Base-by-base conservation (phyloP, 345 rosid genomes). In the Eucalyptus regnans region DNA sequence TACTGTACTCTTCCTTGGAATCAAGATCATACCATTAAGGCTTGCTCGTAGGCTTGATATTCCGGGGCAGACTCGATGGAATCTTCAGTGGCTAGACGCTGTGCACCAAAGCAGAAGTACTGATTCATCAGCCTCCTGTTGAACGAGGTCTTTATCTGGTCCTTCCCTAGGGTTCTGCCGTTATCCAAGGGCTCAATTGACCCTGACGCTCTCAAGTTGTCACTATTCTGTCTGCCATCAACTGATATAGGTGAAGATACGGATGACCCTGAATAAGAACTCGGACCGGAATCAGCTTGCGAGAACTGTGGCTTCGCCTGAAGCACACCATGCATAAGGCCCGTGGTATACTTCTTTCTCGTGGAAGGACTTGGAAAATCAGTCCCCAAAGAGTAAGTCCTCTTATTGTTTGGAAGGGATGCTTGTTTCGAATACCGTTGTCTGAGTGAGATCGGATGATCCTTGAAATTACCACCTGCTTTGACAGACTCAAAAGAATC, bases 291-390 rank as follows among this genome's bases (percentile, higher is more conserved):
- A 54, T 91, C 91, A 86, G 87, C 88, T 33, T 90, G 89, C 62
- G 86, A 87, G 8, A 92, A 91, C 86, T 92, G 91, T 18, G 96
- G 95, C 64, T 88, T 91, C 51, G 96, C 91, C 80, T 93, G 95
- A 90, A 95, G 93, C 52, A 95, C 98, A 48, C 99, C 99, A 12
- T 95, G 98, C 92, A 90, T 95, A 58, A 98, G 89, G 84, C 96
- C 96, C 56, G 91, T 89, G 4, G 96, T 91, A 51, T 93, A 96
- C 90, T 91, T 98, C 94, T 90, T 90, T 88, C 96, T 94, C 79
- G 96, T 92, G 9, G 92, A 91, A 88, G 94, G 97, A 92, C 99
- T 97, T 56, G 99, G 91, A 88, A 98, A 95, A 84, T 94, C 94
- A 12, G 89, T 92, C 87, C 92, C 91, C 52, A 91, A 86, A 86